Percentiles rank a stretch among this genome's conserved stretches.
Conservation (phyloP, 768 basidiomycete genomes). For the Leccinum variicolor region DNA sequence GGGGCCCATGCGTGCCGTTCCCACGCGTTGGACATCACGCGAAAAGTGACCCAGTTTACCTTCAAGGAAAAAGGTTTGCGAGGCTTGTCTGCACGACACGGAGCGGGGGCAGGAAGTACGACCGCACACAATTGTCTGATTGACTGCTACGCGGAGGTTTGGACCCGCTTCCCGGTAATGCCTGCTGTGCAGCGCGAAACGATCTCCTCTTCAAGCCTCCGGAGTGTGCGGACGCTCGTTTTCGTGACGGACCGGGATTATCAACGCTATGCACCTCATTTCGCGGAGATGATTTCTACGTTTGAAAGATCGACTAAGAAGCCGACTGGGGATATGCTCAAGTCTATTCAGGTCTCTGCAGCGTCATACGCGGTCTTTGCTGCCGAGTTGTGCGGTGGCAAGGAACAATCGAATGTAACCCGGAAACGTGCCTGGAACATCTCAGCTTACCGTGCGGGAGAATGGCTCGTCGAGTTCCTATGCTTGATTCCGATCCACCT, state of each 20-base stretch:
- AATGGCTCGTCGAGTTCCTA: constrained; percentile 60
- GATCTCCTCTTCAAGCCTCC: constrained; percentile 32
- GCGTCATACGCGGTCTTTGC: constrained; percentile 29
- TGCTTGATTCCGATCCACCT: constrained; percentile 66
- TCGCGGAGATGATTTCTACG: constrained; percentile 38
- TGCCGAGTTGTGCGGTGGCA: constrained; percentile 5
- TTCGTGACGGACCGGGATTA: constrained; percentile 43
- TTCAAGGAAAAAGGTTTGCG: constrained; percentile 44
- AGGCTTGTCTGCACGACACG: constrained; percentile 8
- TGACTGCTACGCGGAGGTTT: constrained; percentile 54
- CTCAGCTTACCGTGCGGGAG: constrained; percentile 46
- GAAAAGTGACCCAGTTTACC: constrained; percentile 52
- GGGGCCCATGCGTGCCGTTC: constrained; percentile 36
- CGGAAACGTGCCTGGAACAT: constrained; percentile 21
- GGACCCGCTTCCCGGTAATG: constrained; percentile 59
- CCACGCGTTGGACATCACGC: constrained; percentile 48
- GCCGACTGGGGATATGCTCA: constrained; percentile 46
- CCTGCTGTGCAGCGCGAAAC: constrained; percentile 49
- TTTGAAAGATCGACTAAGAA: constrained; percentile 53
- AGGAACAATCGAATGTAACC: neutral
- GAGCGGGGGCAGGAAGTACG: neutral
- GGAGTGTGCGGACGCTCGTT: constrained; percentile 34
- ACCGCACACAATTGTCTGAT: constrained; percentile 49
- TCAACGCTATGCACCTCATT: constrained; percentile 39
- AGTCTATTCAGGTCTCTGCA: constrained; percentile 34